Conservation (phyloP, 257 asterid genomes). For the Thymus mandschuricus region DNA sequence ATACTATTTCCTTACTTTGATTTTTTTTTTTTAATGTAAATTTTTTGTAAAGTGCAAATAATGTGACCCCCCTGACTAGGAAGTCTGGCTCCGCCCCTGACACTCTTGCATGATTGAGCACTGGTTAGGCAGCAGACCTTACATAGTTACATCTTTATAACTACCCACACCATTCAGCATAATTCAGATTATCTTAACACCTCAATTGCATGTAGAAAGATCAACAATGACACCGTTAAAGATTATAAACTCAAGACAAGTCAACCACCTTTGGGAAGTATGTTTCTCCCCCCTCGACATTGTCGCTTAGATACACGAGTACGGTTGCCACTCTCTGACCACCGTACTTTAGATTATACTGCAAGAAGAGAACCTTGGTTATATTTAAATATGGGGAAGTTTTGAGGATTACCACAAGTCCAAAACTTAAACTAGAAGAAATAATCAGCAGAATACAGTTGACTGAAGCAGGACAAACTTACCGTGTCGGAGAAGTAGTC, state of each 20-base stretch:
- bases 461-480: constrained; percentile 31
- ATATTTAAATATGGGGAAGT: constrained; percentile 13
- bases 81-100: too few relatives aligned
- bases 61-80: too few relatives aligned
- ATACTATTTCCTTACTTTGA: too few relatives aligned
- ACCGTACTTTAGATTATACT: constrained; percentile 66
- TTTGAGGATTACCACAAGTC: constrained; percentile 24
- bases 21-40: too few relatives aligned
- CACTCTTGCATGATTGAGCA: neutral
- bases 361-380: constrained; percentile 34
- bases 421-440: constrained; percentile 20
- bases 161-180: neutral
- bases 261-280: constrained; percentile 60
- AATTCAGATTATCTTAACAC: constrained; percentile 10
- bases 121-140: neutral
- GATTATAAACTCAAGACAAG: constrained; percentile 4
- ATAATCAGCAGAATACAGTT: constrained; percentile 15
- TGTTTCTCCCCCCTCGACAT: constrained; percentile 83
- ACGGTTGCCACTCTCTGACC: constrained; percentile 78
- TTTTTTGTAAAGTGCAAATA: too few relatives aligned
- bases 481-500: constrained; percentile 86
- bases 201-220: constrained; percentile 16
- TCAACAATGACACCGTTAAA: neutral
- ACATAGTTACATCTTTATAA: constrained; percentile 1
- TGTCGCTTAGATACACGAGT: constrained; percentile 75